Conservation (phyloP, 805 yeast species). For the Lachancea lanzarotensis region DNA sequence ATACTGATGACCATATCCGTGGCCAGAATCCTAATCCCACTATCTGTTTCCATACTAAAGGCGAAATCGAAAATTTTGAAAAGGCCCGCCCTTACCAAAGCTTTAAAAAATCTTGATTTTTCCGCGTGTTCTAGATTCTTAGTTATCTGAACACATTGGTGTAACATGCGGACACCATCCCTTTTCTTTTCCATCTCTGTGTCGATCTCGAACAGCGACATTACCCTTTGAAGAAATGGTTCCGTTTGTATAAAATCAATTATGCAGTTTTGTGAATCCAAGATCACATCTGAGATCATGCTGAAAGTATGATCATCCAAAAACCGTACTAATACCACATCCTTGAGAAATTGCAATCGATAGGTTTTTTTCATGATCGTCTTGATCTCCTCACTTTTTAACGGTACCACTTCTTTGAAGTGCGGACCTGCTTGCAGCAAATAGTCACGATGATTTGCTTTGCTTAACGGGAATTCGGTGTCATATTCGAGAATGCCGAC, state of each 20-base stretch:
- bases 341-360: constrained; percentile 73
- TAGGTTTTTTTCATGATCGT: constrained; percentile 66
- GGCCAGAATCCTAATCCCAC: constrained; percentile 53
- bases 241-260: constrained; percentile 30
- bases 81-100: constrained; percentile 61
- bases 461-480: constrained; percentile 72
- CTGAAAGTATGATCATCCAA: constrained; percentile 75
- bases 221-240: constrained; percentile 50
- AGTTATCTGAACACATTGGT: constrained; percentile 73
- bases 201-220: constrained; percentile 42
- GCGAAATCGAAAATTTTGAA: constrained; percentile 69
- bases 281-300: constrained; percentile 43
- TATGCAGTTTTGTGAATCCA: constrained; percentile 29
- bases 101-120: constrained; percentile 56
- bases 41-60: constrained; percentile 41
- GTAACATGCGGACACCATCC: constrained; percentile 71
- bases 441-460: constrained; percentile 73
- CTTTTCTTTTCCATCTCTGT: constrained; percentile 34
- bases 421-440: constrained; percentile 42
- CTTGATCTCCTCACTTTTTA: constrained; percentile 43
- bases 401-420: constrained; percentile 68
- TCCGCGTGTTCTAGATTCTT: constrained; percentile 61
- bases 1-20: constrained; percentile 75
- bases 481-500: constrained; percentile 86
- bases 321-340: constrained; percentile 75